Evolutionary conservation across 768 basidiomycete genomes (phyloP), one percentile per base, ranked within the genome.

Genomic region (Termitomyces sp.): DNA sequence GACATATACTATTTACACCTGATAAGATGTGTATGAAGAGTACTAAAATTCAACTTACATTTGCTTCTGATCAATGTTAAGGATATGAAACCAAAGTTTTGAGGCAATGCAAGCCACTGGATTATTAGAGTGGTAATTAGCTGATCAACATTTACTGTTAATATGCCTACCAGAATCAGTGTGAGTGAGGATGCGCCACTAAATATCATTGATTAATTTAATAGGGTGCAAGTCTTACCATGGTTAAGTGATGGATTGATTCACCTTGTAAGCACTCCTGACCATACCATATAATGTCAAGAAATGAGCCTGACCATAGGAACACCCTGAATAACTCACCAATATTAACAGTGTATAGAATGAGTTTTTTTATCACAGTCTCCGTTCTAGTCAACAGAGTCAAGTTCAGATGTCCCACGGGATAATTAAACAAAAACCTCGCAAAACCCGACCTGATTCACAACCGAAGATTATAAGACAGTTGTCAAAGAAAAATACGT

Each of bases 1-100:
- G 32, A 59, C 58, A 9, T 59, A 59, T 20, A 59, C 58, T 59
- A 2, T 8, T 27, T 18, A 10, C n/a, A n/a, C n/a, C 26, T 4
- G n/a, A 4, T n/a, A 22, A 41, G 13, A 24, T 10, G 22, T 14
- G 16, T 4, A 27, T 48, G 12, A 2, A 13, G 12, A 42, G 14
- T 18, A 34, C 20, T 29, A 3, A 26, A 29, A 12, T 27, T 16
- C n/a, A 4, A 55, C 58, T 34, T 7, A 44, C 58, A 39, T 55
- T 59, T 59, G 26, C 58, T 59, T 5, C 58, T 53, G 20, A 59
- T 59, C 12, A 59, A 16, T 26, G 58, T 59, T n/a, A 59, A 31
- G 8, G 58, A 55, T 14, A 59, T 59, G 29, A 59, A 59, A 29
- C 58, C 58, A 26, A 59, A 59, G 34, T 59, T 59, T 51, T 55